These are phyloP conservation scores for Boletellus emodensis DNA, from an alignment of 768 basidiomycete species.

Conservation along the genomic window DNA sequence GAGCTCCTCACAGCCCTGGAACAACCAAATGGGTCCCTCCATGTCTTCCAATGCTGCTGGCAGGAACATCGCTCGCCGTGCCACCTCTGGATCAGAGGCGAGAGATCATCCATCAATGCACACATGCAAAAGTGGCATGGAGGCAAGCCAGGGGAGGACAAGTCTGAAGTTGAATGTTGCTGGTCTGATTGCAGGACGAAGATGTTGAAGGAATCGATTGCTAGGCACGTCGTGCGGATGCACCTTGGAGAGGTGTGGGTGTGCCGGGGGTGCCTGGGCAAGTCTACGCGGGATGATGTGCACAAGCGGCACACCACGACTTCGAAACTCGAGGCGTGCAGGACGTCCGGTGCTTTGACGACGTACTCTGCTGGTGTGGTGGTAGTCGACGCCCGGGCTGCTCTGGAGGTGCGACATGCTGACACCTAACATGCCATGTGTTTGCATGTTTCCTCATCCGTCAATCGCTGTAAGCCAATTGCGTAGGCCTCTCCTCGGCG, in stretches of 20 bases:
- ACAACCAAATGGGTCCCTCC: constrained; percentile 1
- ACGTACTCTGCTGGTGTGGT: constrained; percentile 5
- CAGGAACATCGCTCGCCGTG: constrained; percentile 4
- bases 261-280: constrained; percentile 14
- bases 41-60: constrained; percentile 12
- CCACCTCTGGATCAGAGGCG: constrained; percentile 13
- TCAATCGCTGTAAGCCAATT: too few species aligned
- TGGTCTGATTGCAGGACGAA: constrained; percentile 13
- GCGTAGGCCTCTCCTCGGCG: too few species aligned
- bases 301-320: constrained; percentile 4
- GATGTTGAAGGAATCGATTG: constrained; percentile 25
- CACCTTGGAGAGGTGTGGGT: constrained; percentile 18
- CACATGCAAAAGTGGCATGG: constrained; percentile 22
- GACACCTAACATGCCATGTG: too few species aligned
- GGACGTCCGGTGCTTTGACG: constrained; percentile 4
- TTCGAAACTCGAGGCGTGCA: constrained; percentile 2
- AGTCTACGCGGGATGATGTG: constrained; percentile 6
- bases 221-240: constrained; percentile 12
- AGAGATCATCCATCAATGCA: constrained; percentile 10
- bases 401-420: not conserved
- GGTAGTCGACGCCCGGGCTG: constrained; percentile 2
- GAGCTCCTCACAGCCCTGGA: constrained; percentile 4
- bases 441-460: too few species aligned
- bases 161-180: constrained; percentile 1
- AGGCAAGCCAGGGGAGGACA: constrained; percentile 8